Evolutionary conservation across 345 rosid genomes (phyloP).

Genomic region (Kandelia obovata): DNA sequence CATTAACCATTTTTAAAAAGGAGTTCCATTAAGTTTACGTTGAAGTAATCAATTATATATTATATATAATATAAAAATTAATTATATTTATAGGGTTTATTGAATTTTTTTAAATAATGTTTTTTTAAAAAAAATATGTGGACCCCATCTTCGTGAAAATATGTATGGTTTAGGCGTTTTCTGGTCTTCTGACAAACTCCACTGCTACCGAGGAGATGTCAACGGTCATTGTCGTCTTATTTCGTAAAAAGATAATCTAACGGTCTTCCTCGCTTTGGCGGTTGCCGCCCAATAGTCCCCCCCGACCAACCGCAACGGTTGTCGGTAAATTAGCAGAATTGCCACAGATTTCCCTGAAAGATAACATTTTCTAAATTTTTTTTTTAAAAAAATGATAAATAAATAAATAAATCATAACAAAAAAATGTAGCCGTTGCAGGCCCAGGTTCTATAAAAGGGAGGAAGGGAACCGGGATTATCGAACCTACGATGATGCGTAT

Average conservation of each 20-base stretch:
- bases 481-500: slow-evolving; percentile 4
- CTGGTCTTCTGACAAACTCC: not conserved
- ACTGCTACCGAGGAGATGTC: slow-evolving; percentile 26
- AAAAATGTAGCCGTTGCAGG: slow-evolving; percentile 42
- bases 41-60: too few relatives aligned
- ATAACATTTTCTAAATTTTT: not conserved
- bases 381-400: not conserved
- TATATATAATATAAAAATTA: too few relatives aligned
- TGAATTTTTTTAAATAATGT: too few relatives aligned
- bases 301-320: slow-evolving; percentile 39
- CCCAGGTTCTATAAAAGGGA: slow-evolving; percentile 40
- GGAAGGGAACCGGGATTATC: not conserved
- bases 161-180: slow-evolving; percentile 49
- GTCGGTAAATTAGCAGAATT: slow-evolving; percentile 42
- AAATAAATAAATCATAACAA: not conserved
- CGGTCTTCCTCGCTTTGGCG: slow-evolving; percentile 48
- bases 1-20: too few relatives aligned
- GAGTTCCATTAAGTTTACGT: too few relatives aligned
- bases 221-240: slow-evolving; percentile 46
- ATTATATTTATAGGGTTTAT: too few relatives aligned
- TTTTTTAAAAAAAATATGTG: not conserved
- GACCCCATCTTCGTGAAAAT: slow-evolving; percentile 22
- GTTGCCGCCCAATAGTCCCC: slow-evolving; percentile 62
- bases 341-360: slow-evolving; percentile 1
- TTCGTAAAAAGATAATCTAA: slow-evolving; percentile 37